Evolutionary conservation across 768 basidiomycete species (phyloP).

Genomic region (Antrodiella citrinella): DNA sequence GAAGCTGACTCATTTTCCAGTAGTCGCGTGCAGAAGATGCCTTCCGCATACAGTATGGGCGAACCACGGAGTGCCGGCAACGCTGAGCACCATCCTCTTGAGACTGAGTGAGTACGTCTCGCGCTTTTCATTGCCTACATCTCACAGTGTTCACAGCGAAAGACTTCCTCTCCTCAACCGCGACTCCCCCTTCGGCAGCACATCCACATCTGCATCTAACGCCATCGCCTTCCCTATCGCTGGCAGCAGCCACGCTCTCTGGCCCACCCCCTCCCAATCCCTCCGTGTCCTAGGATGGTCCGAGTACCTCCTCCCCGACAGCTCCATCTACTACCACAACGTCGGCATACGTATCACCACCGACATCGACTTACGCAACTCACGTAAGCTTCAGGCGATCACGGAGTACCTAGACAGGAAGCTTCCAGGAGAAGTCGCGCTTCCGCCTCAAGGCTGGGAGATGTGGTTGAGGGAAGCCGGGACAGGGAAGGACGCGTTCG

Average conservation of each 20-base stretch:
- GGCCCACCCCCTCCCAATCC: conserved; percentile 17
- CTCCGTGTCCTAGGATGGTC: conserved; percentile 59
- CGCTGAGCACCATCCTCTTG: conserved; percentile 9
- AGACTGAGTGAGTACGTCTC: conserved; percentile 11
- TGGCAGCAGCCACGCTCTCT: conserved; percentile 11
- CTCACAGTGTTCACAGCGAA: conserved; percentile 45
- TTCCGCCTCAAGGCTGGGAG: conserved; percentile 40
- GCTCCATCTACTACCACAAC: conserved; percentile 62
- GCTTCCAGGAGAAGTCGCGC: conserved; percentile 22
- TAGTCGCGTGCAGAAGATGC: conserved; percentile 12
- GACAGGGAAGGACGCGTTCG: conserved; percentile 25
- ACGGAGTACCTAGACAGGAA: conserved; percentile 34
- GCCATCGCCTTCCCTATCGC: conserved; percentile 14
- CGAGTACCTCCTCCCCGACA: conserved; percentile 70
- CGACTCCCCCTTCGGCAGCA: conserved; percentile 15
- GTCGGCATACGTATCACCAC: conserved; percentile 54
- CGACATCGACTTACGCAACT: conserved; percentile 56
- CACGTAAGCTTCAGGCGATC: conserved; percentile 41
- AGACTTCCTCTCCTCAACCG: conserved; percentile 38
- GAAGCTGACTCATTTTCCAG: background rate
- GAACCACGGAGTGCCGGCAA: conserved; percentile 6
- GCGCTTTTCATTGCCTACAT: background rate
- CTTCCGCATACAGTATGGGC: conserved; percentile 14
- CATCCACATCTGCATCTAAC: conserved; percentile 3
- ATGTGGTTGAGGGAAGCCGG: conserved; percentile 51